Evolutionary conservation across 2,329 filamentous ascomycete species (phyloP), one percentile per base, ranked within the genome.

Genomic region (Colletotrichum graminicola): DNA sequence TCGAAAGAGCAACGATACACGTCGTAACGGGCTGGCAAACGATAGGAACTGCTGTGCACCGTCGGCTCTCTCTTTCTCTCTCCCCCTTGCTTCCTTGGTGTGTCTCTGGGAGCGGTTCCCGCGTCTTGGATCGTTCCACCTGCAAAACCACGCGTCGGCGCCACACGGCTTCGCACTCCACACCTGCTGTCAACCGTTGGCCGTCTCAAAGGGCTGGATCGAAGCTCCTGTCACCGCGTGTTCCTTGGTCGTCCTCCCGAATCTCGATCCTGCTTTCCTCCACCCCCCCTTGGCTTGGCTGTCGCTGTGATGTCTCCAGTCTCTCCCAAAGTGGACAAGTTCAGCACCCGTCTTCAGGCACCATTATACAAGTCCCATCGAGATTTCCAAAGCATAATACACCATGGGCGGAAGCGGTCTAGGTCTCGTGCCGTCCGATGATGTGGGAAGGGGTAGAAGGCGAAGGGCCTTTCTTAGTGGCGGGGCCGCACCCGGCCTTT

Each of bases 401-500:
- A 34, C 66, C 49, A 55, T 43, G 34, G 11, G 49, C 45, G 11
- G 51, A 60, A 59, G 62, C 47, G 62, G 67, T 61, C 67, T 61
- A 56, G 54, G 39, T 43, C 65, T 32, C 43, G 65, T 60, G 52
- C 60, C 51, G 56, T 62, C 68, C 59, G 45, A 71, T 55, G 36
- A 49, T 47, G 62, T 47, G 43, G 18, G 26, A 67, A 54, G 47
- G 65, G 41, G 61, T 49, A 23, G 21, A 3, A 21, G 43, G 43
- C 14, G 5, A 45, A 59, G 45, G 60, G 29, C 29, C 34, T 10
- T 2, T 39, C 34, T 10, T 2, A 45, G 36, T 2, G 41, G 63
- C 67, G 64, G 68, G 68, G 62, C 59, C 57, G 59, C 59, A 47
- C 7, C 63, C 65, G 68, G 56, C 36, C 14, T 54, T 51, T 32